A percentile compares a stretch with the other conserved stretches of the same genome.
Evolutionary conservation across 139 green algal species (phyloP).

Genomic region (Zygnema cylindricum): DNA sequence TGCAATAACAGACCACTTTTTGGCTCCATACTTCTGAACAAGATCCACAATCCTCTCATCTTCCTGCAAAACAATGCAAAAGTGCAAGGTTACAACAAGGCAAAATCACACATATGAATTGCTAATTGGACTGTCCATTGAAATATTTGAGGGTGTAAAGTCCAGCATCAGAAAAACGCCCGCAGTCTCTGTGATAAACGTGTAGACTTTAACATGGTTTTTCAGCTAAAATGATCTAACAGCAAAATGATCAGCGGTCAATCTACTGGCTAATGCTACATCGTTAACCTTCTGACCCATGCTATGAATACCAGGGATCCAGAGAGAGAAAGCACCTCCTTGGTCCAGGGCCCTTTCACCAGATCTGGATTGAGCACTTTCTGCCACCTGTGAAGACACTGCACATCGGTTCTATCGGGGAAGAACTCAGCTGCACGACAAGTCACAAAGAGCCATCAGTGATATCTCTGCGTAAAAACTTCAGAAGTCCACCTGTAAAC

Average conservation of each 20-base stretch:
- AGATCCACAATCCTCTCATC: conserved; percentile 68
- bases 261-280: too few species aligned
- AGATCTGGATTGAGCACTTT: conserved; percentile 88
- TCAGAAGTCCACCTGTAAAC: neutral
- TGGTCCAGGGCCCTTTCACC: conserved; percentile 83
- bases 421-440: conserved; percentile 76
- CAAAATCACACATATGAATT: too few species aligned
- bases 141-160: too few species aligned
- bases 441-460: neutral
- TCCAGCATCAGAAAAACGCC: too few species aligned
- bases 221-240: too few species aligned
- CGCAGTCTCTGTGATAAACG: too few species aligned
- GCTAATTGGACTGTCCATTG: too few species aligned
- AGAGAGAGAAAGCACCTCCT: conserved; percentile 53
- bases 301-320: too few species aligned
- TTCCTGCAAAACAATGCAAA: conserved; percentile 69
- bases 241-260: too few species aligned
- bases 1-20: conserved; percentile 72
- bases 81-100: too few species aligned
- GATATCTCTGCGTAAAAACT: neutral
- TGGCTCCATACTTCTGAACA: conserved; percentile 67
- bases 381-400: conserved; percentile 89
- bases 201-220: too few species aligned
- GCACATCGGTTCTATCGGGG: conserved; percentile 79
- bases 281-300: too few species aligned